phyloP scores from a whole-genome alignment of 2,329 filamentous ascomycete species.

The Phialophora tarda region DNA sequence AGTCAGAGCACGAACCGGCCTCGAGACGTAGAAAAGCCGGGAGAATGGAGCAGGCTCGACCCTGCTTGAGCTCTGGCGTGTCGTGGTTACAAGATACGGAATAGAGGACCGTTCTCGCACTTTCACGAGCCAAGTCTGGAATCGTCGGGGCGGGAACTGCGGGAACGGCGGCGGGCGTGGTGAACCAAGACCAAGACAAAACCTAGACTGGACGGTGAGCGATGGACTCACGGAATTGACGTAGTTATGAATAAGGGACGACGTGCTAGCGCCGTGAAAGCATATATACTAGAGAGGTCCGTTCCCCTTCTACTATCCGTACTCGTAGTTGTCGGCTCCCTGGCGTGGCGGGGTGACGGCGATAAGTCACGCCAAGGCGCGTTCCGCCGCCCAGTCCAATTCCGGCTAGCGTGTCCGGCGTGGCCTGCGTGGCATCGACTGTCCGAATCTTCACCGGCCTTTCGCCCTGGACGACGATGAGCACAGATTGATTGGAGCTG shows the following conservation, averaged over 20 bases:
- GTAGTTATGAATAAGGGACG: background rate
- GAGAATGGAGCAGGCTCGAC: background rate
- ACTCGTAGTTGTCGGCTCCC: no score
- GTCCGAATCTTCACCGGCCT: slow-evolving; percentile 2
- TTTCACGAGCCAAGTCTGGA: background rate
- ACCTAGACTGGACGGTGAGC: background rate
- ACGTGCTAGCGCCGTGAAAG: background rate
- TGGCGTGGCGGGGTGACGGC: no score
- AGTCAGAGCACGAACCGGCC: slow-evolving; percentile 36
- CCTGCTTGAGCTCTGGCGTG: background rate
- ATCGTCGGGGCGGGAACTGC: background rate
- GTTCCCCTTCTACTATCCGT: no score
- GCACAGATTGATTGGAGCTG: background rate
- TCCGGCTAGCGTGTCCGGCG: background rate
- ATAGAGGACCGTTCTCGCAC: background rate
- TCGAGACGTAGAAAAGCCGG: slow-evolving; percentile 30
- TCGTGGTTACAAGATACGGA: background rate
- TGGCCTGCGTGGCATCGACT: background rate
- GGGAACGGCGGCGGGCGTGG: background rate
- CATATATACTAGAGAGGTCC: background rate
- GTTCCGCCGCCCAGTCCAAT: background rate
- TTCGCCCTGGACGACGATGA: background rate
- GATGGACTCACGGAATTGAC: background rate
- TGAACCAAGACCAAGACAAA: slow-evolving; percentile 6
- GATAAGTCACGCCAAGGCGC: background rate